Evolutionary conservation across 208 protist genomes (phyloP).

Genomic region (Leishmania lainsoni): DNA sequence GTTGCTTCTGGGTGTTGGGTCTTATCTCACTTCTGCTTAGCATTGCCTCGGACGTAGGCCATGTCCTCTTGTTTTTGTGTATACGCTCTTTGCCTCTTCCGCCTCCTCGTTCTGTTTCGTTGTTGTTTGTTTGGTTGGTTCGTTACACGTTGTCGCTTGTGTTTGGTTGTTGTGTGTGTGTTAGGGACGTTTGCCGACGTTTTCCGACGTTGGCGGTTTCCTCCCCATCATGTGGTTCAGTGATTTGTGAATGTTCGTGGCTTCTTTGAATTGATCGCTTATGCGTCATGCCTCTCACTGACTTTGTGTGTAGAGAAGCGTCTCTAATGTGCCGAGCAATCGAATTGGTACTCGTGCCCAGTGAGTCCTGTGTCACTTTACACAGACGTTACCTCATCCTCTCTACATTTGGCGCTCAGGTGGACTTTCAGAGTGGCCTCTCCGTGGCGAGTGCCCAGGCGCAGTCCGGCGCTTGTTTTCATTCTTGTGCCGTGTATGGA

Average conservation of each 20-base stretch:
- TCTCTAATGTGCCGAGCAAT: not conserved
- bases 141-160: too few species aligned
- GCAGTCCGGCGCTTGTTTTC: not conserved
- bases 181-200: not conserved
- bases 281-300: not conserved
- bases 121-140: not conserved
- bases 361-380: not conserved
- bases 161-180: not conserved
- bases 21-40: not conserved
- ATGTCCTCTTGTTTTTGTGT: not conserved
- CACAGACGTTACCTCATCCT: not conserved
- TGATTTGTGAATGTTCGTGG: not conserved
- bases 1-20: not conserved
- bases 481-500: not conserved
- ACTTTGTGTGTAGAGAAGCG: not conserved
- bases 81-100: not conserved
- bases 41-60: not conserved
- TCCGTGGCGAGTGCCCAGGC: not conserved
- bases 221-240: not conserved
- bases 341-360: not conserved
- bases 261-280: not conserved
- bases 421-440: not conserved
- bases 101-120: not conserved
- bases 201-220: not conserved
- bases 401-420: not conserved